Conservation (phyloP, 192 early-diverging fungal genomes). For the Entophlyctis helioformis region DNA sequence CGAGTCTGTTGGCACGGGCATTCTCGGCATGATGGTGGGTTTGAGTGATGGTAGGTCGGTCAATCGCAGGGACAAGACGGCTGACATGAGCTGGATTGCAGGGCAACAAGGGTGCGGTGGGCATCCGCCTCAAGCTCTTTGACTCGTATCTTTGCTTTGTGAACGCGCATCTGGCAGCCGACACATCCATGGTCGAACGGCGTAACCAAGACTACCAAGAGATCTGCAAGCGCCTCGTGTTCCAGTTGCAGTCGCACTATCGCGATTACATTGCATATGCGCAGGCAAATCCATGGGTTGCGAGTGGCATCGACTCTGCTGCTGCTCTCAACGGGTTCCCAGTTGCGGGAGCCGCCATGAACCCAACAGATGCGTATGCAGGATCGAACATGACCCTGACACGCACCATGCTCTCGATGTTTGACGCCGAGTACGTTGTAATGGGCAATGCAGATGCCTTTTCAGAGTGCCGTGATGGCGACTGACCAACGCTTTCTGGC, state of each 20-base stretch:
- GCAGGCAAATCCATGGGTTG: slow-evolving; percentile 29
- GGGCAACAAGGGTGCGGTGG: slow-evolving; percentile 95
- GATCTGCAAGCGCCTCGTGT: slow-evolving; percentile 59
- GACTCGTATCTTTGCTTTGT: slow-evolving; percentile 81
- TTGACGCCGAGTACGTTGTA: slow-evolving; percentile 32
- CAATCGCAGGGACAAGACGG: too few relatives aligned
- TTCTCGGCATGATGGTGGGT: neutral
- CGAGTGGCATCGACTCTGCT: slow-evolving; percentile 4
- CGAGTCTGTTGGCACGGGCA: slow-evolving; percentile 65
- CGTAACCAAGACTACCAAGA: slow-evolving; percentile 86
- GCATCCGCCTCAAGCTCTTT: slow-evolving; percentile 59
- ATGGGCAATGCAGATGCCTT: too few relatives aligned
- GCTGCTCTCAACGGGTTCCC: neutral
- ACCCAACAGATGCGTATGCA: too few relatives aligned
- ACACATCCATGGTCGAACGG: slow-evolving; percentile 57
- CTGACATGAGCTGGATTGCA: too few relatives aligned
- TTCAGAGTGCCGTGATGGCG: too few relatives aligned
- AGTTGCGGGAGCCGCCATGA: too few relatives aligned
- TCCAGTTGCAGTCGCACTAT: slow-evolving; percentile 22
- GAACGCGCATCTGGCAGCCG: slow-evolving; percentile 85
- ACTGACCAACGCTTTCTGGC: too few relatives aligned
- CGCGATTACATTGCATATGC: slow-evolving; percentile 20
- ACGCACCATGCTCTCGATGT: too few relatives aligned
- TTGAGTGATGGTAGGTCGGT: neutral
- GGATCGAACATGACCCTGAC: too few relatives aligned